phyloP scores from a whole-genome alignment of 768 basidiomycete species.

The Coprinopsis sp. region DNA sequence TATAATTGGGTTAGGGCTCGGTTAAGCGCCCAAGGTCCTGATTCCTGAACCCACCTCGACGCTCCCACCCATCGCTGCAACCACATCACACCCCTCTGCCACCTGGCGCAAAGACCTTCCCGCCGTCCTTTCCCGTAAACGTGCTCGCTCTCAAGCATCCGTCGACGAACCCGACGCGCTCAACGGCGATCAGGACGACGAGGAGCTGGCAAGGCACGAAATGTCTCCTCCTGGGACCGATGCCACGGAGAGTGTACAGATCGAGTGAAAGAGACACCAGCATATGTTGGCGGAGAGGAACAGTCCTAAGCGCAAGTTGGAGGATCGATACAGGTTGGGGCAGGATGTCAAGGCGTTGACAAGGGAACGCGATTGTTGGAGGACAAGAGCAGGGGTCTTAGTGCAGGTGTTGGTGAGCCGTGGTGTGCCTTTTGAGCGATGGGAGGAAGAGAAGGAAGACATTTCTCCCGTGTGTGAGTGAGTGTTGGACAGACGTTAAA shows the following conservation, averaged over 20 bases:
- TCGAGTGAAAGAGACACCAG: constrained; percentile 73
- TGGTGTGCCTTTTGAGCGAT: constrained; percentile 14
- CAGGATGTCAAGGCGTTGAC: constrained; percentile 38
- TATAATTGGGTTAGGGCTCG: no score
- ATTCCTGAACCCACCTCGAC: no score
- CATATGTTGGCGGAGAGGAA: constrained; percentile 79
- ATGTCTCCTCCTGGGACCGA: constrained; percentile 33
- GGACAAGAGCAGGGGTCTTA: constrained; percentile 37
- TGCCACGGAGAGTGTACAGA: constrained; percentile 53
- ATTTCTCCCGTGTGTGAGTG: background rate
- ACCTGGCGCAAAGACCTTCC: constrained; percentile 76
- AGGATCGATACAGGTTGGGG: constrained; percentile 62
- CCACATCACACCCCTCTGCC: constrained; percentile 57
- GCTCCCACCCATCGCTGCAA: constrained; percentile 72
- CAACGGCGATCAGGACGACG: constrained; percentile 42
- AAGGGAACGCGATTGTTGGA: constrained; percentile 54
- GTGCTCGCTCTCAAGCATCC: constrained; percentile 41
- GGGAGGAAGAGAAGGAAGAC: constrained; percentile 11
- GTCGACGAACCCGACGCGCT: no score
- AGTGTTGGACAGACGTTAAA: constrained; percentile 3
- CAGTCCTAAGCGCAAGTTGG: constrained; percentile 68
- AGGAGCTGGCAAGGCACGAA: constrained; percentile 28
- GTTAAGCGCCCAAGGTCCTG: no score
- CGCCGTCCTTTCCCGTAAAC: constrained; percentile 60
- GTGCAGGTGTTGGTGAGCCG: constrained; percentile 37